phyloP scores from a whole-genome alignment of 1,139 yeast genomes.

The Magnusiomyces paraingens region DNA sequence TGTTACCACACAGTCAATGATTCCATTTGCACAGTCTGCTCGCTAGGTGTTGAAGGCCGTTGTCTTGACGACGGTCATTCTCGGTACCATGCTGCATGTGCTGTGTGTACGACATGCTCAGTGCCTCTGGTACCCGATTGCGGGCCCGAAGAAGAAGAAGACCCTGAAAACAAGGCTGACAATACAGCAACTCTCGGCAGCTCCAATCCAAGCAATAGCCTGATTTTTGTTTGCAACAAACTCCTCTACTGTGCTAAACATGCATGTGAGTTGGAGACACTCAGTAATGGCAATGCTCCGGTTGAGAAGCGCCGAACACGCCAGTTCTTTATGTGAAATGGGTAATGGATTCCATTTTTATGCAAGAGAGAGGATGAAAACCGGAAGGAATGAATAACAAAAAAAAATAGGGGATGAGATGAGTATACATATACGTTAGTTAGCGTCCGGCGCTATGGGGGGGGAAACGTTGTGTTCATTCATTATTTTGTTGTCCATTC shows the following conservation, averaged over 20 bases:
- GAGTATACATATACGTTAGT: not conserved
- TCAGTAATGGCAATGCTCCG: not conserved
- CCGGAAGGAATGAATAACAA: not conserved
- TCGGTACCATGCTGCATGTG: constrained; percentile 32
- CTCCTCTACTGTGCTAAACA: constrained; percentile 1
- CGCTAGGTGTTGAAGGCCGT: constrained; percentile 78
- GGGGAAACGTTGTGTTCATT: constrained; percentile 33
- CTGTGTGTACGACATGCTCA: not conserved
- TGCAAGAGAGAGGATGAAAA: not conserved
- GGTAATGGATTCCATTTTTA: not conserved
- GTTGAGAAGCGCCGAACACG: constrained; percentile 1
- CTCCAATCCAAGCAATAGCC: not conserved
- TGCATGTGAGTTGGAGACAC: not conserved
- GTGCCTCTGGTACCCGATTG: not conserved
- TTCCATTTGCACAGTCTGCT: constrained; percentile 67
- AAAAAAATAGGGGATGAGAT: not conserved
- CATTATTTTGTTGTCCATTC: not conserved
- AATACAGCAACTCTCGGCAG: not conserved
- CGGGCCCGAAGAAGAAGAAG: no score
- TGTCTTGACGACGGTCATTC: constrained; percentile 37
- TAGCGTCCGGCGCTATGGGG: not conserved
- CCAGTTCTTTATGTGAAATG: not conserved
- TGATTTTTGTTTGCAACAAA: not conserved
- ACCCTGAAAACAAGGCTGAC: not conserved
- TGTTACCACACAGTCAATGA: constrained; percentile 78